Evolutionary conservation across 2,329 filamentous ascomycete species (phyloP), one percentile per base, ranked within the genome.

Genomic region (Aspergillus eucalypticola): DNA sequence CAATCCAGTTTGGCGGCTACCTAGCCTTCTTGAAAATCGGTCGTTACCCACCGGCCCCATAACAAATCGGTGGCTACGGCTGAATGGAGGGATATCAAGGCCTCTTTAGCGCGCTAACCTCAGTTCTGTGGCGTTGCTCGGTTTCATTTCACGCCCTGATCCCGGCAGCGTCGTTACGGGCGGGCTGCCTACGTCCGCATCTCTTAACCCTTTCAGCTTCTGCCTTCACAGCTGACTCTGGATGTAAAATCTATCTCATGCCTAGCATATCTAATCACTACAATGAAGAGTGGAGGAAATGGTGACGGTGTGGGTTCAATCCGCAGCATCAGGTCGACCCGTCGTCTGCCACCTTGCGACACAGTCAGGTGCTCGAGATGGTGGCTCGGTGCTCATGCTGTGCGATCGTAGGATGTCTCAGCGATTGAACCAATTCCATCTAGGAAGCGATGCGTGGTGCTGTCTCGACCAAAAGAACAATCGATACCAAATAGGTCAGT

Each of bases 1-100:
- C 53, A 46, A 55, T 46, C 53, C 53, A 55, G 53, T 46, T 17
- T 27, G 53, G 53, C 53, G 53, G 53, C 39, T 46, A 46, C 39
- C 53, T 55, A 44, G 29, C 53, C 53, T 17, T 32, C 25, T 55
- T 55, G 39, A 39, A 27, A 41, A 23, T n/a, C 32, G 29, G 27
- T 55, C 46, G 11, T 32, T 13, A 46, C n/a, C 53, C 53, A 55
- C 53, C 17, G 23, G 17, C 25, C 42, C 53, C 23, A 29, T 46
- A 23, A 23, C 41, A 44, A 29, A 32, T 50, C 15, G 46, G 29
- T n/a, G n/a, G 15, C 23, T 29, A 50, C 46, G 46, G 46, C 46
- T 50, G 46, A 29, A 19, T 50, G 27, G 15, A 23, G 1, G 39
- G n/a, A 21, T 17, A 44, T 19, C 10, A 39, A 46, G 44, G 25